Conservation (phyloP, 1,139 yeast genomes). For the Lodderomyces metapsilosis region DNA sequence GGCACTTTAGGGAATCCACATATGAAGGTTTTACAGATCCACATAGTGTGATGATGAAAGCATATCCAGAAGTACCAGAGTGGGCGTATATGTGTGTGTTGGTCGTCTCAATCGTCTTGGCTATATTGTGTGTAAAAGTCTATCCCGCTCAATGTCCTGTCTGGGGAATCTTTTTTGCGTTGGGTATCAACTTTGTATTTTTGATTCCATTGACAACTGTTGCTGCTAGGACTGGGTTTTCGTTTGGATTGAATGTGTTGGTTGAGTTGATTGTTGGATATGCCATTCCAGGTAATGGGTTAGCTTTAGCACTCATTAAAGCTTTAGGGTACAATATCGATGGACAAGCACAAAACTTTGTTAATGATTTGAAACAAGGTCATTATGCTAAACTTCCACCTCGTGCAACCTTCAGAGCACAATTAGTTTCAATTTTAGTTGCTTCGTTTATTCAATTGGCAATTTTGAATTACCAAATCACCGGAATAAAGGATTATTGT, state of each 20-base stretch:
- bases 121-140: conserved; percentile 45
- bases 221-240: no score
- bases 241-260: conserved; percentile 55
- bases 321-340: conserved; percentile 58
- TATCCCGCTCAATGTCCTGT: conserved; percentile 53
- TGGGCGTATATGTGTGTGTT: conserved; percentile 54
- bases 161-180: conserved; percentile 58
- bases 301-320: conserved; percentile 56
- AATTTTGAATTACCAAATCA: no score
- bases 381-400: conserved; percentile 67
- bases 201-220: no score
- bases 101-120: conserved; percentile 48
- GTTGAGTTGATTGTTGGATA: conserved; percentile 62
- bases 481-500: no score
- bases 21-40: conserved; percentile 42
- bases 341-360: conserved; percentile 56
- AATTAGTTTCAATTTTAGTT: conserved; percentile 45
- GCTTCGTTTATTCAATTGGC: conserved; percentile 49
- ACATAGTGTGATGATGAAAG: conserved; percentile 54
- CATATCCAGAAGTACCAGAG: conserved; percentile 62
- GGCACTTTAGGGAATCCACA: conserved; percentile 14
- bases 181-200: no score
- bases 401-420: conserved; percentile 58
- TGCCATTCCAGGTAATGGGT: conserved; percentile 60
- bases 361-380: conserved; percentile 55